Percentiles rank a stretch among this genome's conserved stretches.
phyloP scores from a whole-genome alignment of 1,284 basidiomycete genomes.

The Caloboletus firmus region DNA sequence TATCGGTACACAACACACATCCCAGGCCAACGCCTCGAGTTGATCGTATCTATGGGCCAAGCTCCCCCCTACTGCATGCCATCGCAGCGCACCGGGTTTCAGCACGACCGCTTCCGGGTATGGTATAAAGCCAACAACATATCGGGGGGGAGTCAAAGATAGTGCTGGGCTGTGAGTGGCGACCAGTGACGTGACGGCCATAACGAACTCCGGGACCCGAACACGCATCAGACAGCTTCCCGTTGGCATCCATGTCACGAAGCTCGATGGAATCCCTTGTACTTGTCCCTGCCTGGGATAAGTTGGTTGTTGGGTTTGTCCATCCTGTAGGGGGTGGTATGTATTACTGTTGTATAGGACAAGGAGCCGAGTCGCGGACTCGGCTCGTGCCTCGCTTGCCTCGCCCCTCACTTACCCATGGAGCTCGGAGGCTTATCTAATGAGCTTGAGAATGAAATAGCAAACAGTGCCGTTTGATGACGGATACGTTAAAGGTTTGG shows the following conservation, averaged over 20 bases:
- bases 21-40: conserved; percentile 3
- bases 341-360: too few relatives aligned
- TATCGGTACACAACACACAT: not conserved
- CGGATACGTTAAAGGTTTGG: conserved; percentile 24
- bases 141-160: conserved; percentile 1
- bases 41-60: conserved; percentile 5
- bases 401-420: conserved; percentile 21
- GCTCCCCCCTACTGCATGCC: not conserved
- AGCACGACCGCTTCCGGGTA: conserved; percentile 2
- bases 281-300: too few relatives aligned
- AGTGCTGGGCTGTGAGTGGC: conserved; percentile 8
- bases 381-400: conserved; percentile 4
- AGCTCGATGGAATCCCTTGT: too few relatives aligned
- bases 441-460: conserved; percentile 21
- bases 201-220: conserved; percentile 22
- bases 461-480: not conserved
- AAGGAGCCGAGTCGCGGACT: conserved; percentile 16
- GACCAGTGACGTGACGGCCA: conserved; percentile 15
- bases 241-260: too few relatives aligned
- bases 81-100: conserved; percentile 1
- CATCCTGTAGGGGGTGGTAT: too few relatives aligned
- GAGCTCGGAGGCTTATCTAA: conserved; percentile 35
- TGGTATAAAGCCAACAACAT: not conserved
- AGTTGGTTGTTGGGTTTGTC: too few relatives aligned
- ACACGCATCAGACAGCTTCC: too few relatives aligned